Evolutionary conservation across 148 eudicot species (phyloP).

Genomic region (Limonium bicolor): DNA sequence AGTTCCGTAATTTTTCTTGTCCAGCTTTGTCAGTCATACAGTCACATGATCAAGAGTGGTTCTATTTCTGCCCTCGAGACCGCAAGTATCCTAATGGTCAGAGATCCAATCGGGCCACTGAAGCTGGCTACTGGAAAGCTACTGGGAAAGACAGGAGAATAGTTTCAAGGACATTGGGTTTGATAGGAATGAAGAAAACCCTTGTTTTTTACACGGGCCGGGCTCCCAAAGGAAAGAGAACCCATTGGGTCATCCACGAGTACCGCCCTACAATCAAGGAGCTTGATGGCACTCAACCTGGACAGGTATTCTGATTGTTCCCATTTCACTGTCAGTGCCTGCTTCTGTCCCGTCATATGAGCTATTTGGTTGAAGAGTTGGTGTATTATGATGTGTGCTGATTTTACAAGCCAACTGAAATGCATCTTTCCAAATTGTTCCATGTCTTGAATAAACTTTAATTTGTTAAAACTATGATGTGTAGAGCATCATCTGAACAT

Average conservation of each 20-base stretch:
- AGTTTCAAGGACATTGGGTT: constrained; percentile 25
- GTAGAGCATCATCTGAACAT: too few species aligned
- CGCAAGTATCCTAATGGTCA: constrained; percentile 90
- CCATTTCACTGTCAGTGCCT: too few species aligned
- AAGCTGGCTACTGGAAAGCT: constrained; percentile 91
- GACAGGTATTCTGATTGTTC: constrained; percentile 41
- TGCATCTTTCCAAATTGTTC: too few species aligned
- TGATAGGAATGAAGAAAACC: constrained; percentile 89
- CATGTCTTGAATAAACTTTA: too few species aligned
- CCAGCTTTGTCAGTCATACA: constrained; percentile 61
- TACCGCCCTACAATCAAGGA: constrained; percentile 57
- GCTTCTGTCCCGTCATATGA: too few species aligned
- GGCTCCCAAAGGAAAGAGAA: constrained; percentile 79
- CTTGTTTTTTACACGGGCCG: constrained; percentile 83
- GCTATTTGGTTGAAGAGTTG: too few species aligned
- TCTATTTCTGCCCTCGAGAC: constrained; percentile 88
- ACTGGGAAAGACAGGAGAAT: constrained; percentile 88
- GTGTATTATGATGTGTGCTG: too few species aligned
- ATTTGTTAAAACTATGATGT: too few species aligned
- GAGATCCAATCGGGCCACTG: constrained; percentile 75
- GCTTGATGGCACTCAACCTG: constrained; percentile 79
- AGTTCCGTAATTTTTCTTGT: constrained; percentile 7
- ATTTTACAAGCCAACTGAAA: too few species aligned
- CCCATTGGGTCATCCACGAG: constrained; percentile 94
- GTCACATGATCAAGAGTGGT: constrained; percentile 74